Evolutionary conservation across 2,329 filamentous ascomycete genomes (phyloP).

Genomic region (Colletotrichum phormii): DNA sequence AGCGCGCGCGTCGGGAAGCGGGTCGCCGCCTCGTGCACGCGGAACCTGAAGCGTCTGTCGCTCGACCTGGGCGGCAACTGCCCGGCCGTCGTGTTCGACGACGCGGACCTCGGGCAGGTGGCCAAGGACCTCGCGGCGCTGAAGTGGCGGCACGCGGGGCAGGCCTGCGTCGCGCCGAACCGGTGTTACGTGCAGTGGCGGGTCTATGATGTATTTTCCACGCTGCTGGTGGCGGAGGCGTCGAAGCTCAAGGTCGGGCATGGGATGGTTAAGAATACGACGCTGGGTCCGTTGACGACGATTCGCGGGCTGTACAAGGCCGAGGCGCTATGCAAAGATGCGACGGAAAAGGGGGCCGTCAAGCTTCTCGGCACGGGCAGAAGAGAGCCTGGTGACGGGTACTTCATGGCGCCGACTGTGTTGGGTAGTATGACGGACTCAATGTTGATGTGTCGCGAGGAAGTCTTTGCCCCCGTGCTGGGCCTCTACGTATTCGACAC

Average conservation of each 20-base stretch:
- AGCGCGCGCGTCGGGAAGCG: slow-evolving; percentile 76
- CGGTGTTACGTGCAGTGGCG: slow-evolving; percentile 67
- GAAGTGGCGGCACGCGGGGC: slow-evolving; percentile 67
- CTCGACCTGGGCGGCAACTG: slow-evolving; percentile 78
- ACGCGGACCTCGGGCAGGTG: slow-evolving; percentile 72
- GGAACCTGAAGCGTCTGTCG: slow-evolving; percentile 72
- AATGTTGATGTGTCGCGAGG: slow-evolving; percentile 76
- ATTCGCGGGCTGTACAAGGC: slow-evolving; percentile 48
- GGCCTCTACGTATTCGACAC: slow-evolving; percentile 77
- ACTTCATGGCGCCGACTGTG: slow-evolving; percentile 80
- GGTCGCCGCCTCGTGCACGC: slow-evolving; percentile 73
- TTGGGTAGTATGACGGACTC: slow-evolving; percentile 74
- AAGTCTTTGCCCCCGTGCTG: slow-evolving; percentile 82
- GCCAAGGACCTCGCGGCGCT: slow-evolving; percentile 66
- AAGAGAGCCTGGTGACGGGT: slow-evolving; percentile 71
- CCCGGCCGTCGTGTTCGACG: slow-evolving; percentile 72
- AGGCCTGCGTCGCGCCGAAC: slow-evolving; percentile 70
- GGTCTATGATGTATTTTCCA: slow-evolving; percentile 67
- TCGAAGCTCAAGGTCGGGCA: slow-evolving; percentile 39
- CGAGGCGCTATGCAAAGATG: slow-evolving; percentile 70
- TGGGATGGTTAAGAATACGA: slow-evolving; percentile 43
- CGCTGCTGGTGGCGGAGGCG: slow-evolving; percentile 49
- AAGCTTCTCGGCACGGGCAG: slow-evolving; percentile 65
- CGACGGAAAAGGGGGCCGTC: slow-evolving; percentile 70
- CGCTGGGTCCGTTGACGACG: slow-evolving; percentile 50